These are phyloP conservation scores for Cichorium intybus DNA, from an alignment of 140 eudicot genomes.

Conservation along the genomic window DNA sequence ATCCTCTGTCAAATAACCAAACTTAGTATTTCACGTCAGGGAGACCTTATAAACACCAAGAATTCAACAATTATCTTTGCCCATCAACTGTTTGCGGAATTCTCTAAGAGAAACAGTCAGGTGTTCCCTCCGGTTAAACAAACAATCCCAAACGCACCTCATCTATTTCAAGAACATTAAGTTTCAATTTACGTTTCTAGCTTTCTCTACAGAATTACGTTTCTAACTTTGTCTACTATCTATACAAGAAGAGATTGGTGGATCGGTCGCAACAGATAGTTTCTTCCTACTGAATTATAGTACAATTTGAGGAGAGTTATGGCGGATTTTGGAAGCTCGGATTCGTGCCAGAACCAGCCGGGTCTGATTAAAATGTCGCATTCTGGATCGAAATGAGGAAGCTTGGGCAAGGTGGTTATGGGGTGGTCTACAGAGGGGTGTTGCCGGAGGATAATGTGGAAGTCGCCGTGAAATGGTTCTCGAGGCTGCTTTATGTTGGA, in stretches of 20 bases:
- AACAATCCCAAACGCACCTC: no score
- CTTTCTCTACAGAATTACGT: no score
- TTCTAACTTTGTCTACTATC: no score
- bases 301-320: conserved; percentile 63
- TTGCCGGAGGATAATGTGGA: no score
- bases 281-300: conserved; percentile 87
- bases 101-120: conserved; percentile 16
- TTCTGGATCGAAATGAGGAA: no score
- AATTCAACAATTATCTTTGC: neutral
- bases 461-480: no score
- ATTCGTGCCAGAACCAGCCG: conserved; percentile 95
- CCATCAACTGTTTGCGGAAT: conserved; percentile 28
- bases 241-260: conserved; percentile 94
- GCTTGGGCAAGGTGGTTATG: no score
- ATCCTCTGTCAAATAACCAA: conserved; percentile 12
- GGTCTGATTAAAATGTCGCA: conserved; percentile 94
- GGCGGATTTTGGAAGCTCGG: conserved; percentile 71
- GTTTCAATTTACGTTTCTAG: no score
- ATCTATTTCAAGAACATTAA: no score
- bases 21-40: conserved; percentile 34
- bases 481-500: no score
- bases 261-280: conserved; percentile 74
- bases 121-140: no score
- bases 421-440: no score
- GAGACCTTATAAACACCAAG: conserved; percentile 10